Conservation (phyloP, 768 basidiomycete genomes). For the Galerina sulciceps region DNA sequence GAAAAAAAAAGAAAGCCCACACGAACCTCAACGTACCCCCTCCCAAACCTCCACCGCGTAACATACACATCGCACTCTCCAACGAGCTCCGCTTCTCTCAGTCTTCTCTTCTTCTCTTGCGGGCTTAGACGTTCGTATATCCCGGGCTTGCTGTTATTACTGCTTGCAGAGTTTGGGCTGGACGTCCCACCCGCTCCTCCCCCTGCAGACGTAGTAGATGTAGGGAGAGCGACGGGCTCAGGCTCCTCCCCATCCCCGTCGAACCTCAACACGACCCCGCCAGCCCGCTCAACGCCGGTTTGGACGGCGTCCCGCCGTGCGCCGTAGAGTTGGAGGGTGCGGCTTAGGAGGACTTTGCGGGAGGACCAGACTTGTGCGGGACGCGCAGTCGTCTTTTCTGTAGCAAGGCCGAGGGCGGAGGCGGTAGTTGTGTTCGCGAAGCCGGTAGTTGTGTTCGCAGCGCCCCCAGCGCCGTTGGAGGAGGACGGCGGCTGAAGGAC, state of each 20-base stretch:
- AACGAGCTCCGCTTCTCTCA: slow-evolving; percentile 44
- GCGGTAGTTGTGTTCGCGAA: no score
- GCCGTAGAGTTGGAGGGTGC: slow-evolving; percentile 55
- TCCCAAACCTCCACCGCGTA: slow-evolving; percentile 68
- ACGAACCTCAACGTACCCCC: slow-evolving; percentile 67
- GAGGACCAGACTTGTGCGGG: slow-evolving; percentile 67
- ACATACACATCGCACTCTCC: slow-evolving; percentile 74
- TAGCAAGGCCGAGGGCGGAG: no score
- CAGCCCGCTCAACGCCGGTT: slow-evolving; percentile 60
- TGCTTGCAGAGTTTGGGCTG: no score
- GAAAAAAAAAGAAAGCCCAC: neutral
- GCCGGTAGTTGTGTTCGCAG: no score
- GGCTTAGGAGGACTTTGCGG: slow-evolving; percentile 63
- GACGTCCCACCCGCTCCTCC: neutral
- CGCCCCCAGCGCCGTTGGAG: no score
- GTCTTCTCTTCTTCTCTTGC: slow-evolving; percentile 23
- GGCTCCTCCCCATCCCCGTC: slow-evolving; percentile 25
- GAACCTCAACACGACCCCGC: slow-evolving; percentile 38
- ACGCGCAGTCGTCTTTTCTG: no score
- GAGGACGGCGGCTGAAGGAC: neutral
- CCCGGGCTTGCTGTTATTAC: slow-evolving; percentile 10
- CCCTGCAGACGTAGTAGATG: no score
- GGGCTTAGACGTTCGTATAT: slow-evolving; percentile 10
- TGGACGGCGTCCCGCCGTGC: slow-evolving; percentile 59
- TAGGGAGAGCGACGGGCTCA: neutral